These are phyloP conservation scores for Fusarium acutatum DNA, from an alignment of 2,329 filamentous ascomycete species.

Conservation along the genomic window DNA sequence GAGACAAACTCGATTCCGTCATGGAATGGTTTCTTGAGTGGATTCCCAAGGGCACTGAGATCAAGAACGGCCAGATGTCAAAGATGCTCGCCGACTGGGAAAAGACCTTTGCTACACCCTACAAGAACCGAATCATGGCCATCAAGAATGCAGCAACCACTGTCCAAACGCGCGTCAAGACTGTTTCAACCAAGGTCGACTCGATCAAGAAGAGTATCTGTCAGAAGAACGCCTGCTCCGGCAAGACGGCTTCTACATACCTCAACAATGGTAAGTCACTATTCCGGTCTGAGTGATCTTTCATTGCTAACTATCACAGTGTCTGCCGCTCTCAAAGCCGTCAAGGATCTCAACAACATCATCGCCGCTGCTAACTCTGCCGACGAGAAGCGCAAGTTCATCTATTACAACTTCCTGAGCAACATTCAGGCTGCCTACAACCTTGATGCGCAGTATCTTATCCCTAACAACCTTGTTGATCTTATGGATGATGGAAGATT, in stretches of 20 bases:
- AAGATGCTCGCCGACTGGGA: slow-evolving; percentile 13
- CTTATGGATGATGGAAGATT: not conserved
- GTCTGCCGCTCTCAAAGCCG: not conserved
- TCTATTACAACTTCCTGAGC: slow-evolving; percentile 5
- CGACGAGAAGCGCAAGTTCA: slow-evolving; percentile 5
- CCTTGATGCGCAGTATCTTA: not conserved
- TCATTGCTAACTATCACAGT: not conserved
- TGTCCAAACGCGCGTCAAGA: slow-evolving; percentile 2
- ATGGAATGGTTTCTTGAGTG: slow-evolving; percentile 15
- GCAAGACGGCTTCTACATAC: slow-evolving; percentile 18
- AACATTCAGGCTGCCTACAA: slow-evolving; percentile 4
- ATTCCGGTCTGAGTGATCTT: accelerated
- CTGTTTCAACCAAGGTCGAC: not conserved
- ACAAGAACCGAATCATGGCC: slow-evolving; percentile 14
- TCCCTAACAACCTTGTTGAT: not conserved
- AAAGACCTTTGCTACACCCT: slow-evolving; percentile 6
- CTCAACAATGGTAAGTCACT: slow-evolving; percentile 10
- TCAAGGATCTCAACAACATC: slow-evolving; percentile 17
- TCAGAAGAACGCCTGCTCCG: slow-evolving; percentile 14
- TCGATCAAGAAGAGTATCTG: slow-evolving; percentile 6
- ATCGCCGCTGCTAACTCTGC: not conserved
- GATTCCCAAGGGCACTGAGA: slow-evolving; percentile 5
- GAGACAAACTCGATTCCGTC: not conserved
- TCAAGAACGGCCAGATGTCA: slow-evolving; percentile 13
- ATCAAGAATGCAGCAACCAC: slow-evolving; percentile 2